These are phyloP conservation scores for Aegilops longissima DNA, from an alignment of 176 grass and related monocot genomes.

Conservation along the genomic window DNA sequence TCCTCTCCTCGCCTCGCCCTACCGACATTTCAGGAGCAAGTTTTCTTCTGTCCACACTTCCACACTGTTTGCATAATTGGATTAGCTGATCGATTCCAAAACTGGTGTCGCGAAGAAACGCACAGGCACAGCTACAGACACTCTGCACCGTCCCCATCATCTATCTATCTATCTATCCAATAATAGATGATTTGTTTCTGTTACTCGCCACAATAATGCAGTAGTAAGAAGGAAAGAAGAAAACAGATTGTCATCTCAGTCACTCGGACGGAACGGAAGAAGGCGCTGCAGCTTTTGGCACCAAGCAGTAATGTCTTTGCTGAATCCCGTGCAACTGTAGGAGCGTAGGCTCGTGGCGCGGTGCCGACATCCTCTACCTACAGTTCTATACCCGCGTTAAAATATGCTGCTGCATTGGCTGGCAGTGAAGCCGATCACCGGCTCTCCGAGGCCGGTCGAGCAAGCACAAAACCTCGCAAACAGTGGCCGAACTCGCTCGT, in stretches of 20 bases:
- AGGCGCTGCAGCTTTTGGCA: background rate
- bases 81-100: background rate
- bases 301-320: background rate
- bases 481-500: background rate
- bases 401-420: slow-evolving; percentile 7
- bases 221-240: background rate
- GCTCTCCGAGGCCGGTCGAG: background rate
- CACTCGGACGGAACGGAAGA: background rate
- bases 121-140: background rate
- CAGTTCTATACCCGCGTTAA: background rate
- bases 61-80: background rate
- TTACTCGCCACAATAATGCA: background rate
- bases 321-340: slow-evolving; percentile 17
- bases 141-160: slow-evolving; percentile 10
- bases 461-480: slow-evolving; percentile 31
- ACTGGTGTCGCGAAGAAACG: background rate
- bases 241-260: background rate
- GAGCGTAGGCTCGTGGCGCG: slow-evolving; percentile 32
- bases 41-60: background rate
- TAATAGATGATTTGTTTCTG: background rate
- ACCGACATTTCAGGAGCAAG: background rate
- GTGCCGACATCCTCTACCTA: slow-evolving; percentile 34
- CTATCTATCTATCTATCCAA: background rate
- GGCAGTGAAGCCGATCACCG: background rate
- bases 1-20: background rate